These are phyloP conservation scores for Geum urbanum DNA, from an alignment of 306 rosid species.

Conservation along the genomic window DNA sequence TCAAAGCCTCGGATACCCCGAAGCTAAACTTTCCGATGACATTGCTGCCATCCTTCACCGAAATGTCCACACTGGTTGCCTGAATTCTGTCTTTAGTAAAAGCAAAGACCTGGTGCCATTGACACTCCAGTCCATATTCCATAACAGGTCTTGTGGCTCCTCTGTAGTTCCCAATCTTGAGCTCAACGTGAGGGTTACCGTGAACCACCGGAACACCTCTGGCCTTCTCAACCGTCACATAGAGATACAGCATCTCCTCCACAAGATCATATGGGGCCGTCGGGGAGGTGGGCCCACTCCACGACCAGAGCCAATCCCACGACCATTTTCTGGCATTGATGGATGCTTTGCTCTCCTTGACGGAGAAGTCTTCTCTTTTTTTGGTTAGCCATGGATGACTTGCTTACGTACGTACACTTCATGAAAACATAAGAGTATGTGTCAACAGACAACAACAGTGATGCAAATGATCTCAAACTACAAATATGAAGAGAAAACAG, in stretches of 20 bases:
- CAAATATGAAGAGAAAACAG: neutral
- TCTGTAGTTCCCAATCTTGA: slow-evolving; percentile 13
- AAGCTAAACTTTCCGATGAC: neutral
- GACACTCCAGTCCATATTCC: neutral
- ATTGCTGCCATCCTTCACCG: neutral
- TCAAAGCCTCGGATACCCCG: neutral
- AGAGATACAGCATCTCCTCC: slow-evolving; percentile 30
- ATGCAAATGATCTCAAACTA: neutral
- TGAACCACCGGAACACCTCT: slow-evolving; percentile 1
- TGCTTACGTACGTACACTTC: neutral
- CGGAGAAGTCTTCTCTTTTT: neutral
- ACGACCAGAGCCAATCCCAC: too few species aligned
- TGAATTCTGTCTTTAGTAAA: slow-evolving; percentile 2
- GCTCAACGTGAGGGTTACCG: neutral
- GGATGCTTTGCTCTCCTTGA: slow-evolving; percentile 7
- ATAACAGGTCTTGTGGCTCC: neutral
- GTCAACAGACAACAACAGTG: neutral
- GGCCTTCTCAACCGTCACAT: slow-evolving; percentile 32
- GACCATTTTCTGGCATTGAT: neutral
- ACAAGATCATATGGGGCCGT: slow-evolving; percentile 22
- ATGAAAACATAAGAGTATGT: neutral
- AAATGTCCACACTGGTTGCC: neutral
- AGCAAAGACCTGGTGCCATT: neutral
- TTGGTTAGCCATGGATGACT: neutral
- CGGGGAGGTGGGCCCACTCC: neutral